phyloP scores from a whole-genome alignment of 2,329 filamentous ascomycete genomes.

The Cercospora berteroae region DNA sequence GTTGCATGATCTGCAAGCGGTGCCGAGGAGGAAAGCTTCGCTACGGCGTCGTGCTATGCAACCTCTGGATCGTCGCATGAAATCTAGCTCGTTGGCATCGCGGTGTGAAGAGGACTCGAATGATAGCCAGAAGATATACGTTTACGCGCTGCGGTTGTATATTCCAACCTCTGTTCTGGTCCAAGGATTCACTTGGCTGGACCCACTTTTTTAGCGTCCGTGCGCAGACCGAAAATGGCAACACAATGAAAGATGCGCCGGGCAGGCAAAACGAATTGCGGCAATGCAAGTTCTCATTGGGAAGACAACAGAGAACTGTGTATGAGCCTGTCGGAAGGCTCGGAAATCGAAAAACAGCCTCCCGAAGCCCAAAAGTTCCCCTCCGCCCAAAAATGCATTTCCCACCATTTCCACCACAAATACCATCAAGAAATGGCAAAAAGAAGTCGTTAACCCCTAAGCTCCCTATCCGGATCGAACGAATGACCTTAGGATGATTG shows the following conservation, averaged over 20 bases:
- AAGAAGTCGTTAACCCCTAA: too few relatives aligned
- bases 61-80: background rate
- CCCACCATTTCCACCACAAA: background rate
- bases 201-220: background rate
- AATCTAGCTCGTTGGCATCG: background rate
- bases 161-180: background rate
- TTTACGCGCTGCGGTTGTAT: background rate
- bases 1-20: background rate
- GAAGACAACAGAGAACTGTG: background rate
- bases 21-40: background rate
- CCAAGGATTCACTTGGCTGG: background rate
- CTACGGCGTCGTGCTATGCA: background rate
- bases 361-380: background rate
- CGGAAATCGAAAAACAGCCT: background rate
- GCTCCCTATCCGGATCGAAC: slow-evolving; percentile 26
- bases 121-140: background rate
- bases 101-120: background rate
- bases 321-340: background rate
- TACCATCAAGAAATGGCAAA: background rate
- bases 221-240: background rate
- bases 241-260: background rate
- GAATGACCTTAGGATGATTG: slow-evolving; percentile 29
- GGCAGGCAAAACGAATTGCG: background rate
- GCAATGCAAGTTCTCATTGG: background rate
- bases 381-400: background rate